Evolutionary conservation across 805 yeast genomes (phyloP).

Genomic region (Lipomyces lipofer): DNA sequence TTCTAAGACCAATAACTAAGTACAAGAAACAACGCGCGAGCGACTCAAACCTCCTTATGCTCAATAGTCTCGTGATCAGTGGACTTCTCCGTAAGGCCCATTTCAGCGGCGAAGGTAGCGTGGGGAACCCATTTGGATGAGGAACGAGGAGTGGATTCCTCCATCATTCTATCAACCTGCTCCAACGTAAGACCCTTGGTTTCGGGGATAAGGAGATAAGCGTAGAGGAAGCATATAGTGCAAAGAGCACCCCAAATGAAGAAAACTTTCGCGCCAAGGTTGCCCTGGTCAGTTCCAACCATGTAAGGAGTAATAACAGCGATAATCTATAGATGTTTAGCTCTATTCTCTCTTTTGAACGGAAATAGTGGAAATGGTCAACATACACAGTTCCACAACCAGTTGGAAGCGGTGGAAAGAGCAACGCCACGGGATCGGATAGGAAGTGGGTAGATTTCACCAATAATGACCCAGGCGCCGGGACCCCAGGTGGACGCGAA

Average conservation of each 20-base stretch:
- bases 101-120: conserved; percentile 10
- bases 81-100: conserved; percentile 9
- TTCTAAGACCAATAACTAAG: too few species aligned
- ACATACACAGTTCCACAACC: conserved; percentile 76
- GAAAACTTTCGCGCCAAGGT: conserved; percentile 63
- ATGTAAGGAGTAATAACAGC: conserved; percentile 74
- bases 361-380: conserved; percentile 42
- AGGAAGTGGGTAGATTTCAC: conserved; percentile 66
- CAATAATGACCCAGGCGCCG: conserved; percentile 63
- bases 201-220: conserved; percentile 66
- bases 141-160: conserved; percentile 8
- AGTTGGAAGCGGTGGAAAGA: conserved; percentile 70
- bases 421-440: conserved; percentile 73
- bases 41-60: too few species aligned
- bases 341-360: too few species aligned
- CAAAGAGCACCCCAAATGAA: conserved; percentile 67
- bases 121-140: conserved; percentile 7
- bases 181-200: conserved; percentile 77
- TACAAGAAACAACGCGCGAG: too few species aligned
- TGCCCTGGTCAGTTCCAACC: conserved; percentile 63
- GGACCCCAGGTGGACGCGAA: conserved; percentile 64
- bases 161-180: conserved; percentile 64
- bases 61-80: too few species aligned
- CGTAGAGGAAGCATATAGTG: conserved; percentile 39
- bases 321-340: too few species aligned